A percentile compares a stretch with the other conserved stretches of the same genome.
Conservation (phyloP, 345 rosid species). For the Toxicodendron radicans region DNA sequence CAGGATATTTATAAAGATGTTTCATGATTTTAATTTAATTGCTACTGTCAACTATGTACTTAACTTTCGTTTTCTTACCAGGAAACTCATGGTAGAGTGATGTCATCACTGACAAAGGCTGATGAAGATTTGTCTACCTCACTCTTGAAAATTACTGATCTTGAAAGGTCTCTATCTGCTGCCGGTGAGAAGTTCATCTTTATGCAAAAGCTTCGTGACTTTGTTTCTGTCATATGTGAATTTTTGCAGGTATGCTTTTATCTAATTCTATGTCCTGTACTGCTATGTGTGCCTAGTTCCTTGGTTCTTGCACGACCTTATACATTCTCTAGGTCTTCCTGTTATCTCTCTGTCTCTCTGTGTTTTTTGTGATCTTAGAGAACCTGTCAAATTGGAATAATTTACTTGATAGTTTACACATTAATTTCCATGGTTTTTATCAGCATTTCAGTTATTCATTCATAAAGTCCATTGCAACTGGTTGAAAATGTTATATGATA, state of each 20-base stretch:
- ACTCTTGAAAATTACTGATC: conserved; percentile 65
- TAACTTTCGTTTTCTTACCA: conserved; percentile 27
- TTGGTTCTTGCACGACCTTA: background rate
- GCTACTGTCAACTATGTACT: background rate
- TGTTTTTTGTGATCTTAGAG: background rate
- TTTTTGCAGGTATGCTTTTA: conserved; percentile 87
- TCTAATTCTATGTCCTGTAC: conserved; percentile 31
- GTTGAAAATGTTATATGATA: background rate
- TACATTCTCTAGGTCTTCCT: background rate
- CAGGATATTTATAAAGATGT: background rate
- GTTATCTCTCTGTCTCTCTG: background rate
- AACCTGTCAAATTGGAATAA: background rate
- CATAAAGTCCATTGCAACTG: background rate
- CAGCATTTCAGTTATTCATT: background rate
- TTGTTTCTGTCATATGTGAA: conserved; percentile 89
- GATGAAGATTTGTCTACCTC: conserved; percentile 90
- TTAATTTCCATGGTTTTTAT: background rate
- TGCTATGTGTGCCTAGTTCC: background rate
- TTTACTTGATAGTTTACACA: background rate
- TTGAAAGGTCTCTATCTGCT: conserved; percentile 73
- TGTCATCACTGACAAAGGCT: conserved; percentile 59
- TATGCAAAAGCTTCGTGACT: conserved; percentile 98
- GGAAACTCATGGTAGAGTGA: conserved; percentile 80
- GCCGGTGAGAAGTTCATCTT: conserved; percentile 98
- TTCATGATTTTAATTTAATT: background rate